Evolutionary conservation across 352 stramenopile genomes (phyloP), one percentile per base, ranked within the genome.

Genomic region (Phytophthora pisi): DNA sequence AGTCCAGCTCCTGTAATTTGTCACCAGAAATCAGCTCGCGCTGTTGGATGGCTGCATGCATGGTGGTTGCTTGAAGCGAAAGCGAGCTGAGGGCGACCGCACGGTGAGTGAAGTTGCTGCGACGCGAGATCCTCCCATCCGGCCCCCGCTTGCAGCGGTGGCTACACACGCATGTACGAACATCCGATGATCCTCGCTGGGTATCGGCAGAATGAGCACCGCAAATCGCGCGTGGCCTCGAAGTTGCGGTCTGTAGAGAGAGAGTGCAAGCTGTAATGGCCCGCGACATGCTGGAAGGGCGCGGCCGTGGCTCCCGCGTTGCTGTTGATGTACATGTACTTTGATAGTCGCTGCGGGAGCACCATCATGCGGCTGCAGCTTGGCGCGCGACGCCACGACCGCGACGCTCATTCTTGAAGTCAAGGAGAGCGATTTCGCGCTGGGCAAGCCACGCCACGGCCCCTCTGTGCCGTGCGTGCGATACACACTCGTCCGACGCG

Each of bases 381-480:
- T 42, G 34, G 16, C 46, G 16, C 24, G 59, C 51, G 43, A 68
- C 46, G 52, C 47, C 38, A 47, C 65, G 62, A 68, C 52, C 36
- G 20, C 36, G n/a, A 16, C 31, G 45, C 50, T 70, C 36, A 61
- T 71, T 64, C n/a, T 66, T 70, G 54, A 64, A 63, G 43, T 66
- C 56, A 63, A 74, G 52, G 61, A 67, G 51, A 66, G 55, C 36
- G 28, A 64, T 60, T 57, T 23, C 18, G 34, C 36, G 66, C 66
- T 73, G 60, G 51, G 66, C 60, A 73, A 61, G 55, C 51, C 20
- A 64, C 47, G 15, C 4, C 20, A 38, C 18, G 13, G 38, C 38
- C 38, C 31, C 31, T 38, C 31, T 38, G 31, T 38, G 9, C 30
- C 31, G 11, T 43, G 6, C 7, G 38, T 45, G 38, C 38, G 38